Evolutionary conservation across 768 basidiomycete genomes (phyloP).

Genomic region (Dioszegia aurantiaca): DNA sequence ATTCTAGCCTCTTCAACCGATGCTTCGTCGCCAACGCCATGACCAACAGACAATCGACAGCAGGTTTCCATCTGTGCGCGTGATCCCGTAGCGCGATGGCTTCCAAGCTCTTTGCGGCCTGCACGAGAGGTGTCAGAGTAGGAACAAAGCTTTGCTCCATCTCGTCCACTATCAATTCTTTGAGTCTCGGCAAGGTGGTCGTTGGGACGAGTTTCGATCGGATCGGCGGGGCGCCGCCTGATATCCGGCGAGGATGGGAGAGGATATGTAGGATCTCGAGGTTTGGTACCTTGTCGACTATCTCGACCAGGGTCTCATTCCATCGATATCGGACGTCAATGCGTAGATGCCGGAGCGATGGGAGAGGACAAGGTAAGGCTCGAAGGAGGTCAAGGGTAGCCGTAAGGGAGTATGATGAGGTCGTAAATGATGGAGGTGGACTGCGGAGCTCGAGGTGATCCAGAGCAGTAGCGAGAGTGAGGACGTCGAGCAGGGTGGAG

Average conservation of each 20-base stretch:
- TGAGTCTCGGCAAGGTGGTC: constrained; percentile 4
- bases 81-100: constrained; percentile 15
- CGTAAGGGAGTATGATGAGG: constrained; percentile 5
- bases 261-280: constrained; percentile 14
- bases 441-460: constrained; percentile 12
- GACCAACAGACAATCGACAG: not conserved
- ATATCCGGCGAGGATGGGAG: constrained; percentile 1
- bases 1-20: constrained; percentile 7
- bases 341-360: constrained; percentile 17
- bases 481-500: not conserved
- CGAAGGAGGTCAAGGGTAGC: constrained; percentile 13
- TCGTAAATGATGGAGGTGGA: constrained; percentile 7
- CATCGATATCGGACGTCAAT: constrained; percentile 19
- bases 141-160: constrained; percentile 11
- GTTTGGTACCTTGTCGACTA: constrained; percentile 12
- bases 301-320: constrained; percentile 16
- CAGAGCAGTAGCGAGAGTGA: constrained; percentile 5
- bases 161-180: constrained; percentile 19
- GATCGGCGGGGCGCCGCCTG: not conserved
- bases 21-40: not conserved
- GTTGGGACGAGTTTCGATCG: not conserved
- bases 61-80: constrained; percentile 18
- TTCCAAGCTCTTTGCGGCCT: not conserved
- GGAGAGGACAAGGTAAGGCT: constrained; percentile 8
- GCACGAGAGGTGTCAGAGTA: constrained; percentile 12